Evolutionary conservation across 441 rosid genomes (phyloP).

Genomic region (Kokia cookei): DNA sequence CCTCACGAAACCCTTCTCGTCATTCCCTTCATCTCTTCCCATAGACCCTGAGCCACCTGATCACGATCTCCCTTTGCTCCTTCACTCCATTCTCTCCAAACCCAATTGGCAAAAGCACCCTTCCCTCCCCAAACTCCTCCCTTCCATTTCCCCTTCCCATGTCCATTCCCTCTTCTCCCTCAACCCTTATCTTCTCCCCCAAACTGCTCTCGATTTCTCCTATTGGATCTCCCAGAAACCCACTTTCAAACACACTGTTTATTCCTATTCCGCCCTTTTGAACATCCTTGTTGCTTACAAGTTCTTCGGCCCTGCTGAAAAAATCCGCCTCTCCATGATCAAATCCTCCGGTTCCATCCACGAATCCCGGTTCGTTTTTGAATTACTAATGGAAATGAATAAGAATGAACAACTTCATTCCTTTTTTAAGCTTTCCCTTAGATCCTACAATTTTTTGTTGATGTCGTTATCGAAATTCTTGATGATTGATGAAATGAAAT

Average conservation of each 20-base stretch:
- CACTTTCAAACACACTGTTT: slow-evolving; percentile 47
- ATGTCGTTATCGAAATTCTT: slow-evolving; percentile 51
- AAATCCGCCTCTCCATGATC: slow-evolving; percentile 49
- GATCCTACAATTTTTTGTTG: slow-evolving; percentile 56
- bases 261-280: slow-evolving; percentile 45
- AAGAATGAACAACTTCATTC: slow-evolving; percentile 22
- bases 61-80: slow-evolving; percentile 30
- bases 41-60: slow-evolving; percentile 24
- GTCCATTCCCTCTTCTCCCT: slow-evolving; percentile 41
- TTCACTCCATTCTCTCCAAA: slow-evolving; percentile 43
- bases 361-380: slow-evolving; percentile 39
- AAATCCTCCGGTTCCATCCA: slow-evolving; percentile 35
- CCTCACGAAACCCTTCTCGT: slow-evolving; percentile 15
- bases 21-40: slow-evolving; percentile 11
- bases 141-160: slow-evolving; percentile 41
- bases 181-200: slow-evolving; percentile 46
- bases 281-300: slow-evolving; percentile 36
- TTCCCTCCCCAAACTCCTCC: slow-evolving; percentile 31
- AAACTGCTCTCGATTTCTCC: slow-evolving; percentile 55
- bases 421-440: slow-evolving; percentile 44
- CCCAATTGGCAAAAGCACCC: slow-evolving; percentile 56
- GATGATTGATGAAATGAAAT: slow-evolving; percentile 62
- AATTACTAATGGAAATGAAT: slow-evolving; percentile 36
- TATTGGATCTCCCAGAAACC: slow-evolving; percentile 42
- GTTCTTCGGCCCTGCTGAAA: slow-evolving; percentile 34